These are phyloP conservation scores for Mucor mucedo DNA, from an alignment of 371 early-diverging fungal genomes.

Conservation along the genomic window DNA sequence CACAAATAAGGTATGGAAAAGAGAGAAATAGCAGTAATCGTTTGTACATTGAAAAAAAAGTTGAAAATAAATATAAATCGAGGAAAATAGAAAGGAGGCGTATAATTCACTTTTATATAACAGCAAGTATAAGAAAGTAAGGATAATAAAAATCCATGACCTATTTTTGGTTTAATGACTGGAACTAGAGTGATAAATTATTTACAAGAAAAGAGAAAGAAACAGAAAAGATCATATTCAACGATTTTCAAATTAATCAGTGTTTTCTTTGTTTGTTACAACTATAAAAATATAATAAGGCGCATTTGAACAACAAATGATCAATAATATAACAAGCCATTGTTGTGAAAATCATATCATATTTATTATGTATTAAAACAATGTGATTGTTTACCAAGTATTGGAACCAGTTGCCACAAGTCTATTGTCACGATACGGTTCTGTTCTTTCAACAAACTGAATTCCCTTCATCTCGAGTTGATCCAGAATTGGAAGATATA, in stretches of 20 bases:
- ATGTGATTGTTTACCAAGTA: constrained; percentile 10
- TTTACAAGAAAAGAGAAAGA: too few species aligned
- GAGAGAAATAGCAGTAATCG: neutral
- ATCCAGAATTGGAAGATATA: constrained; percentile 78
- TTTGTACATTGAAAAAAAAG: neutral
- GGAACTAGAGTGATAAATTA: too few species aligned
- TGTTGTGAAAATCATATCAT: neutral
- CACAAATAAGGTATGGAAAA: constrained; percentile 1
- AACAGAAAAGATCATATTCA: too few species aligned
- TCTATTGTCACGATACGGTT: constrained; percentile 21
- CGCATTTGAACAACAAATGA: too few species aligned
- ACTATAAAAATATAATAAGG: too few species aligned
- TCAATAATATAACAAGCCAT: too few species aligned
- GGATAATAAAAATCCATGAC: too few species aligned
- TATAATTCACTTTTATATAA: too few species aligned
- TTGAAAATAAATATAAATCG: neutral
- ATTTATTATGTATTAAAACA: neutral
- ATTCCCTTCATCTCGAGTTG: constrained; percentile 77
- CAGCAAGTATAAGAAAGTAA: too few species aligned
- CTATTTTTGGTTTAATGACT: too few species aligned
- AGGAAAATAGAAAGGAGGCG: neutral
- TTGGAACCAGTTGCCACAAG: constrained; percentile 37
- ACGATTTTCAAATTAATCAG: too few species aligned
- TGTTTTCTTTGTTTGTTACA: too few species aligned
- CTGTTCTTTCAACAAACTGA: constrained; percentile 66